Evolutionary conservation across 2,329 filamentous ascomycete genomes (phyloP), one percentile per base, ranked within the genome.

Genomic region (Rhynchosporium agropyri): DNA sequence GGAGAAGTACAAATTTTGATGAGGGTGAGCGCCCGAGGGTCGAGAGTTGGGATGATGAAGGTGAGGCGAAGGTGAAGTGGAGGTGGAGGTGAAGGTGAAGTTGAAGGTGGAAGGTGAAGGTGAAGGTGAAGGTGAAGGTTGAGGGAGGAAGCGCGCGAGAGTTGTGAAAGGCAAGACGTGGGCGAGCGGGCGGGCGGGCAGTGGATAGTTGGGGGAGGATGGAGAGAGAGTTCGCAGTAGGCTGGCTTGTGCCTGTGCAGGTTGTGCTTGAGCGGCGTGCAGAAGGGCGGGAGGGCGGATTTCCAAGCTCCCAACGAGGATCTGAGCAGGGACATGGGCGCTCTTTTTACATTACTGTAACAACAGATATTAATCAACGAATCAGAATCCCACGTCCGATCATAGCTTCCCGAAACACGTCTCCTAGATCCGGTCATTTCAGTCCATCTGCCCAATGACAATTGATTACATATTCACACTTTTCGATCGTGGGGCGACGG

Each of bases 351-450:
- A 20, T 20, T 20, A 20, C 36, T 31, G 12, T 15, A 36, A 12
- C 20, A 43, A 31, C 7, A n/a, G 13, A 28, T 12, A 29, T 9
- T n/a, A 15, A 3, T 28, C 51, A 55, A 38, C 51, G 36, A 55
- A 55, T 55, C 51, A 55, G 20, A 40, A 20, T 20, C 20, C 20
- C 20, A 20, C 20, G 20, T 20, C 20, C 1, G 26, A 2, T n/a
- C 36, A 42, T 20, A 28, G n/a, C 13, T 10, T 55, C 38, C 36
- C 33, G 51, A 55, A 43, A 43, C 38, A 43, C 38, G 51, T 12
- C n/a, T 38, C 43, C 51, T 31, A 3, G n/a, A 55, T 55, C 33
- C 36, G 51, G 51, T 26, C 36, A 55, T 55, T 55, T 43, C 20
- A 38, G 20, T 3, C 3, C 3, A 15, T 42, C 2, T 3, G n/a